Evolutionary conservation across 176 grass and related monocot genomes (phyloP), one percentile per base, ranked within the genome.

Genomic region (maize (Zea mays)): DNA sequence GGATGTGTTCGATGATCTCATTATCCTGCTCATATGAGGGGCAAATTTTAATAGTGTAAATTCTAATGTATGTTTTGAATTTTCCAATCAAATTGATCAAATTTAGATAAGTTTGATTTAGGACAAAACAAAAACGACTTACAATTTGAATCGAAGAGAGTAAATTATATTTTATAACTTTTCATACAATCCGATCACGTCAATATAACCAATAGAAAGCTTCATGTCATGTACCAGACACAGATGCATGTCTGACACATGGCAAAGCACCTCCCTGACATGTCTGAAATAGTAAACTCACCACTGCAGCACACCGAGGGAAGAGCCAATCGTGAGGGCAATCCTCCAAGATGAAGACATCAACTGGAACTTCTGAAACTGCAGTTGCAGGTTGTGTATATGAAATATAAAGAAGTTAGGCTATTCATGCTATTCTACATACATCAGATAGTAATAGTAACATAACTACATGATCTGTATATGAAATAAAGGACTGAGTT

Each of bases 291-390:
- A 51, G 71, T 75, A 64, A 82, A 79, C 85, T 88, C 76, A 98
- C 96, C 88, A 95, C 91, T 80, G 96, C 92, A 81, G 89, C 71
- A 73, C 96, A 98, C 6, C 67, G 87, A 69, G 96, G 85, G 79
- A 98, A 98, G 56, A 98, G 81, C 96, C 96, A 98, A 57, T 98
- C 96, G 19, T 98, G 96, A 75, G 96, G 96, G 67, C 96, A 98
- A 85, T 98, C 96, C 10, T 92, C 96, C 65, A 94, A 76, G 84
- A 98, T 90, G 91, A 90, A 98, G 51, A 92, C 81, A 65, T 94
- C 89, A 10, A 73, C 80, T 41, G 96, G 89, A 77, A 94, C 87
- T 77, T 98, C 87, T 74, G 83, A 92, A 84, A 90, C 92, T 98
- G 81, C 62, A 88, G 8, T 66, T 15, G 54, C 69, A 87, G 39